phyloP scores from a whole-genome alignment of 805 yeast genomes.

The Suhomyces sp. region DNA sequence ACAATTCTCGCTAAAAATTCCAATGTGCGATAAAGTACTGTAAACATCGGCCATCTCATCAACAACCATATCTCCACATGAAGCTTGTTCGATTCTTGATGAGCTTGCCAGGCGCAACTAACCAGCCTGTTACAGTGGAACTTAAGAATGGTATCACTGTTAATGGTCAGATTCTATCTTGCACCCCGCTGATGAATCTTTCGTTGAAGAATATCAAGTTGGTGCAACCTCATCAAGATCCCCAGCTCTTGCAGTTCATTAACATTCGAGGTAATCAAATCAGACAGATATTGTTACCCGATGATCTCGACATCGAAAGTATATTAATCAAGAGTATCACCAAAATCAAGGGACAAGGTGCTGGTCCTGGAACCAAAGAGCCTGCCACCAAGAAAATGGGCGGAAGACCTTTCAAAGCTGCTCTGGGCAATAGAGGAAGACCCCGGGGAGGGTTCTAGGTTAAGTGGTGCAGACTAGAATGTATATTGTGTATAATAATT shows the following conservation, averaged over 20 bases:
- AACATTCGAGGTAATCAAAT: conserved; percentile 88
- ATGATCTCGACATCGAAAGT: conserved; percentile 70
- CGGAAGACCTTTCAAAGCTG: conserved; percentile 9
- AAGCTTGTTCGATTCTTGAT: conserved; percentile 74
- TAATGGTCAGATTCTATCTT: conserved; percentile 79
- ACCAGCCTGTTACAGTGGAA: conserved; percentile 87
- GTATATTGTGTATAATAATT: background rate
- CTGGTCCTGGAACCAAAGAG: conserved; percentile 35
- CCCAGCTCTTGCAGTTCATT: conserved; percentile 69
- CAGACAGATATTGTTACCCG: conserved; percentile 80
- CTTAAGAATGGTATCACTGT: conserved; percentile 86
- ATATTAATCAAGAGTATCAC: conserved; percentile 52
- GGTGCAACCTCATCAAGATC: conserved; percentile 67
- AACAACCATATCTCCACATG: conserved; percentile 32
- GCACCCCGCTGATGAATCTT: conserved; percentile 89
- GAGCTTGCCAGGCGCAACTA: conserved; percentile 61
- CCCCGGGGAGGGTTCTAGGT: conserved; percentile 1
- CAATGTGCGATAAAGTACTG: background rate
- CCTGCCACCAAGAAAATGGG: conserved; percentile 6
- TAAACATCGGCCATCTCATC: background rate
- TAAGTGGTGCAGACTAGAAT: background rate
- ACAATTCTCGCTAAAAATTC: background rate
- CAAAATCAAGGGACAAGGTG: conserved; percentile 41
- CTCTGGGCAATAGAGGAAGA: conserved; percentile 19
- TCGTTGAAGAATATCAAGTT: conserved; percentile 76